phyloP scores from a whole-genome alignment of 768 basidiomycete species.

The Ephemerocybe angulata region DNA sequence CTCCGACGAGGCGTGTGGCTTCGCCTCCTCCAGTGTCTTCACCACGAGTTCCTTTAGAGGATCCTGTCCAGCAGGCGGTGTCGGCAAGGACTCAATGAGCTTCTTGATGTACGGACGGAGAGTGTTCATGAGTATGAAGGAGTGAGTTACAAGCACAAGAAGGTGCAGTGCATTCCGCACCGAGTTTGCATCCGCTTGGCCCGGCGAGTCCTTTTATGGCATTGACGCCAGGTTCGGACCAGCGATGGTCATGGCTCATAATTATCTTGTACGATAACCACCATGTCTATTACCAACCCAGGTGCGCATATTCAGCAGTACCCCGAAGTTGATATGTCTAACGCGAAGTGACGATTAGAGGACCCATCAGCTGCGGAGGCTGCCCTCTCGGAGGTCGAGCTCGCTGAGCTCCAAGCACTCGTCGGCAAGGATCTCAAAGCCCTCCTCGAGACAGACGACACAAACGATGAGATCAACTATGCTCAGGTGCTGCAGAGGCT shows the following conservation, averaged over 20 bases:
- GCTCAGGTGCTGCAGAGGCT: slow-evolving; percentile 52
- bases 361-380: slow-evolving; percentile 14
- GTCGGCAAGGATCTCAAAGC: slow-evolving; percentile 3
- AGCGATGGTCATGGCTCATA: too few relatives aligned
- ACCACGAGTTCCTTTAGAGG: slow-evolving; percentile 49
- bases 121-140: slow-evolving; percentile 42
- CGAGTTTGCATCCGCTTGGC: background rate
- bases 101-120: slow-evolving; percentile 47
- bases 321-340: background rate
- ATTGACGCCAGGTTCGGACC: background rate
- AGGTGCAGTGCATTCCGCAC: too few relatives aligned
- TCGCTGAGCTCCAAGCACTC: slow-evolving; percentile 25
- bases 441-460: slow-evolving; percentile 12
- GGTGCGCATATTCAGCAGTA: background rate
- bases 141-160: too few relatives aligned
- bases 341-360: slow-evolving; percentile 3
- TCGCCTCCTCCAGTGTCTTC: slow-evolving; percentile 40
- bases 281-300: background rate
- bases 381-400: slow-evolving; percentile 31
- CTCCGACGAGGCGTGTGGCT: slow-evolving; percentile 45
- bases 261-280: background rate
- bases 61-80: slow-evolving; percentile 45
- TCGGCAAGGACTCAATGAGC: slow-evolving; percentile 51
- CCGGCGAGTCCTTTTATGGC: background rate
- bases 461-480: slow-evolving; percentile 36